phyloP scores from a whole-genome alignment of 306 rosid species.

The Pterocarpus santalinus region DNA sequence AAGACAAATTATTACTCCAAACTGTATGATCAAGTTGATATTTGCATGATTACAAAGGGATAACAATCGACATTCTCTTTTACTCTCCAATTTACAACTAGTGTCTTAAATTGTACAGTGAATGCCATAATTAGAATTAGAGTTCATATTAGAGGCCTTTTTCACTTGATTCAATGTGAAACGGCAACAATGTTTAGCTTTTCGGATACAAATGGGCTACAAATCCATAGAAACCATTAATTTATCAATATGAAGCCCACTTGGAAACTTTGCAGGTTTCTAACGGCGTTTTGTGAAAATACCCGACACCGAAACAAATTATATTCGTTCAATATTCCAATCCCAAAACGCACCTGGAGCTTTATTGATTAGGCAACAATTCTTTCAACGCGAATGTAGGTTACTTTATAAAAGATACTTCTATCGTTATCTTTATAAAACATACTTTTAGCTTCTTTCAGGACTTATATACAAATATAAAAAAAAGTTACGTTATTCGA shows the following conservation, averaged over 20 bases:
- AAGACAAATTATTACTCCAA: conserved; percentile 25
- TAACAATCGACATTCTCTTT: background rate
- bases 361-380: background rate
- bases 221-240: conserved; percentile 30
- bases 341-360: background rate
- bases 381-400: conserved; percentile 2
- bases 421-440: too few relatives aligned
- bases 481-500: too few relatives aligned
- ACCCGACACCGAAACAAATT: background rate
- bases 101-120: background rate
- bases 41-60: conserved; percentile 36
- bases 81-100: conserved; percentile 26
- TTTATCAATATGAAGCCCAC: conserved; percentile 21
- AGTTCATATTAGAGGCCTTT: conserved; percentile 3
- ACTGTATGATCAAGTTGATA: conserved; percentile 42
- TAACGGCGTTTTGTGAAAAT: background rate
- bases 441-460: too few relatives aligned
- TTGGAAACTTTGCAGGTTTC: background rate
- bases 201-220: conserved; percentile 25
- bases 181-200: conserved; percentile 40
- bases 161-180: conserved; percentile 39
- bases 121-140: conserved; percentile 20
- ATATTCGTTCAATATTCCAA: background rate
- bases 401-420: too few relatives aligned
- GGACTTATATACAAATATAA: too few relatives aligned